Evolutionary conservation across 2,329 filamentous ascomycete species (phyloP).

Genomic region (Sclerotinia trifoliorum): DNA sequence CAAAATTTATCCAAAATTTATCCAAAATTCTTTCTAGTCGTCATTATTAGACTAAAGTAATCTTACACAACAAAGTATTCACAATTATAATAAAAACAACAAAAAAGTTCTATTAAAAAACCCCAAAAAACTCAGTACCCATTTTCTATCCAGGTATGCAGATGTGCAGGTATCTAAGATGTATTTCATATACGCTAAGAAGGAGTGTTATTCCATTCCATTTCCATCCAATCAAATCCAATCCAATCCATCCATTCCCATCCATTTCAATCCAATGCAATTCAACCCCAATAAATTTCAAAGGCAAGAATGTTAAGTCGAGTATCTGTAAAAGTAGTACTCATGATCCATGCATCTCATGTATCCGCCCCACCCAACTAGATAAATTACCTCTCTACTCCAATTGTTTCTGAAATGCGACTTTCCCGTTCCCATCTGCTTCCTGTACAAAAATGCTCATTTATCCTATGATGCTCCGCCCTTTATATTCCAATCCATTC

Average conservation of each 20-base stretch:
- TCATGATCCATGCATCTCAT: constrained; percentile 7
- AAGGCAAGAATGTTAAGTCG: not conserved
- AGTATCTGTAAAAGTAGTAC: not conserved
- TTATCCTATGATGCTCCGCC: not conserved
- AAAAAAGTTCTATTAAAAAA: not conserved
- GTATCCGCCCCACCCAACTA: not conserved
- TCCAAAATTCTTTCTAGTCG: too few relatives aligned
- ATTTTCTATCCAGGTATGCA: constrained; percentile 12
- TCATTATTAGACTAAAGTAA: too few relatives aligned
- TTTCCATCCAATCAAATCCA: not conserved
- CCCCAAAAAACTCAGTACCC: constrained; percentile 10
- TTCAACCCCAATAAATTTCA: not conserved
- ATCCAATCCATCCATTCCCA: not conserved
- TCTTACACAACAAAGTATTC: too few relatives aligned
- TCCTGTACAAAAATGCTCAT: constrained; percentile 1
- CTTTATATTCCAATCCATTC: not conserved
- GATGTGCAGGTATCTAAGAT: constrained; percentile 11
- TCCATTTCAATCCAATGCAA: not conserved
- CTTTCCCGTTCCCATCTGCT: not conserved
- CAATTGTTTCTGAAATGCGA: not conserved
- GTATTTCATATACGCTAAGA: constrained; percentile 18
- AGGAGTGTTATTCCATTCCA: constrained; percentile 1
- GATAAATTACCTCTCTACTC: not conserved
- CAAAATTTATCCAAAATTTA: too few relatives aligned
- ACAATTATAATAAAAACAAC: too few relatives aligned